Base-by-base conservation (phyloP, 2,329 filamentous ascomycete genomes). In the Apiospora hydei region DNA sequence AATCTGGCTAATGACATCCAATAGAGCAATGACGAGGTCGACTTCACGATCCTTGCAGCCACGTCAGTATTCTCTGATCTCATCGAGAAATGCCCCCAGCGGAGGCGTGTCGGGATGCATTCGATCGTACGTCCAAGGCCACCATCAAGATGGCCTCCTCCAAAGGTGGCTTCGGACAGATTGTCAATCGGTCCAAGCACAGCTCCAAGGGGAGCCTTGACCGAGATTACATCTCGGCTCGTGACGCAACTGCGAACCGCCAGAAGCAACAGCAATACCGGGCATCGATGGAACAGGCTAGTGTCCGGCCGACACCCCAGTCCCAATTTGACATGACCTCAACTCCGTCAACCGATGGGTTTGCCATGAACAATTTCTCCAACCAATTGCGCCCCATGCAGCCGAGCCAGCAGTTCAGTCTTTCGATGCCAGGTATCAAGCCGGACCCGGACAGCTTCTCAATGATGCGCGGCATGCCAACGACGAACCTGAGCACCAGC, bases 1-100 rank as follows among this genome's bases (percentile, higher is more conserved):
- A 34, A n/a, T 5, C 8, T 38, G 10, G 21, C 67, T 69, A 49
- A 69, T 44, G 24, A 49, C 13, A 30, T 26, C 4, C 21, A 44
- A 30, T 71, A 91, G 89, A 94, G 93, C 10, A 93, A 98, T 84
- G 95, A 98, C 78, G 96, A 98, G 80, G 95, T 98, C n/a, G 96
- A 98, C 80, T 98, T 98, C 78, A 98, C 96, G 0, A 94, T 98
- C 11, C 87, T 98, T 68, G 94, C 95, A 11, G 96, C 95, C 30
- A 98, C 94, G 68, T 98, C 96, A 1, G 95, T 98, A 11, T 91
- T 98, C 61, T 92, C 91, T 6, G 96, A 98, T 79, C 87, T 98
- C 74, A 95, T 97, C 75, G 94, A 97, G 76, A 98, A 98, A 81
- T 98, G 96, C 77, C 95, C 96, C 96, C 96, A 0, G 96, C 96